These are phyloP conservation scores for Coemansia sp. DNA, from an alignment of 192 early-diverging fungal species.

Conservation along the genomic window DNA sequence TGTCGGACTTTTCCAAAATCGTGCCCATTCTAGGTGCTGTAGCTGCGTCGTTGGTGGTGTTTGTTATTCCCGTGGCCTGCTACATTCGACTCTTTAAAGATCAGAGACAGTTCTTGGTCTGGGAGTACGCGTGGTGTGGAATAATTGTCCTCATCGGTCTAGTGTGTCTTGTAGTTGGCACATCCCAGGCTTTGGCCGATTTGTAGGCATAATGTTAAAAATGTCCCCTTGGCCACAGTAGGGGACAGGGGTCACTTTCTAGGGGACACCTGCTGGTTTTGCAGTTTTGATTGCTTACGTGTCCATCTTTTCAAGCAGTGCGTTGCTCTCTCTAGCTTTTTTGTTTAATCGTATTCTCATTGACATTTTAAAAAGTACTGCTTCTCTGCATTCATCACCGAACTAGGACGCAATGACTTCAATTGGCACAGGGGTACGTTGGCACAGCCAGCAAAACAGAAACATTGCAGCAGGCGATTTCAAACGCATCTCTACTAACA, in stretches of 20 bases:
- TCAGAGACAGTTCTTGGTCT: conserved; percentile 17
- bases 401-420: conserved; percentile 68
- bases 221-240: conserved; percentile 3
- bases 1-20: conserved; percentile 79
- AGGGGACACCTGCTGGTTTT: conserved; percentile 7
- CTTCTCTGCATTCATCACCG: neutral
- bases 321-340: neutral
- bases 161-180: conserved; percentile 43
- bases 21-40: conserved; percentile 83
- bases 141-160: conserved; percentile 37
- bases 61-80: conserved; percentile 77
- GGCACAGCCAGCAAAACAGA: neutral
- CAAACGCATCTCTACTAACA: conserved; percentile 9
- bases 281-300: conserved; percentile 10
- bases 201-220: conserved; percentile 7
- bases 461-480: neutral
- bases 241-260: conserved; percentile 13
- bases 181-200: conserved; percentile 36
- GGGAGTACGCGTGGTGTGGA: conserved; percentile 45
- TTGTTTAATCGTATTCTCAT: neutral
- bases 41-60: conserved; percentile 73
- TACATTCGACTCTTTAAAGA: conserved; percentile 62
- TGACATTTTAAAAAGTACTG: neutral
- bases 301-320: neutral
- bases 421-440: conserved; percentile 87